Evolutionary conservation across 768 basidiomycete genomes (phyloP).

Genomic region (Serendipita vermifera): DNA sequence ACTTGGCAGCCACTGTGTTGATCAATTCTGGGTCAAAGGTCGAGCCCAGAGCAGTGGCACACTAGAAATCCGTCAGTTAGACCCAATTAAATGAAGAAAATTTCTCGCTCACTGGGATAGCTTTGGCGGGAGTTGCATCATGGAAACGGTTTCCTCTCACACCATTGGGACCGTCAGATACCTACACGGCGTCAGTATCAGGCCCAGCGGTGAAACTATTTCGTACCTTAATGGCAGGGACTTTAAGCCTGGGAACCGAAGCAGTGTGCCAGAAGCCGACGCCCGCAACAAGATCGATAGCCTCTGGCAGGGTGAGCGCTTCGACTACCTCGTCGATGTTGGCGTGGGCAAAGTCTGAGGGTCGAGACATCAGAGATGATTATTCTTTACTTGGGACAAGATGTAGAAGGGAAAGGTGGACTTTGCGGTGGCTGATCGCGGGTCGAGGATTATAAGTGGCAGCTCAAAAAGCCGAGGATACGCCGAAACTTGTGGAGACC

Average conservation of each 20-base stretch:
- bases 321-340: conserved; percentile 48
- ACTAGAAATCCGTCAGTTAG: conserved; percentile 22
- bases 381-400: too few species aligned
- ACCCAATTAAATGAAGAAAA: not conserved
- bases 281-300: conserved; percentile 59
- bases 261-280: conserved; percentile 75
- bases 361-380: conserved; percentile 26
- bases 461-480: too few species aligned
- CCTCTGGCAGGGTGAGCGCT: conserved; percentile 57
- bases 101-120: conserved; percentile 45
- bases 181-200: conserved; percentile 25
- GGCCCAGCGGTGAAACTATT: not conserved
- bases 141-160: conserved; percentile 61
- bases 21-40: conserved; percentile 61
- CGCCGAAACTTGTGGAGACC: too few species aligned
- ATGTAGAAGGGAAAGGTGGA: too few species aligned
- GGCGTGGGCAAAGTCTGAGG: conserved; percentile 56
- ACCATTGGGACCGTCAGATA: conserved; percentile 74
- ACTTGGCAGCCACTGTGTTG: conserved; percentile 43
- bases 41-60: conserved; percentile 60
- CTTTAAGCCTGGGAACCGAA: conserved; percentile 48
- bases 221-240: conserved; percentile 56
- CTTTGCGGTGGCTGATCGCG: too few species aligned
- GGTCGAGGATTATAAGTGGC: too few species aligned
- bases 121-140: conserved; percentile 70